Evolutionary conservation across 2,329 filamentous ascomycete species (phyloP).

Genomic region (Diaporthe citriasiana): DNA sequence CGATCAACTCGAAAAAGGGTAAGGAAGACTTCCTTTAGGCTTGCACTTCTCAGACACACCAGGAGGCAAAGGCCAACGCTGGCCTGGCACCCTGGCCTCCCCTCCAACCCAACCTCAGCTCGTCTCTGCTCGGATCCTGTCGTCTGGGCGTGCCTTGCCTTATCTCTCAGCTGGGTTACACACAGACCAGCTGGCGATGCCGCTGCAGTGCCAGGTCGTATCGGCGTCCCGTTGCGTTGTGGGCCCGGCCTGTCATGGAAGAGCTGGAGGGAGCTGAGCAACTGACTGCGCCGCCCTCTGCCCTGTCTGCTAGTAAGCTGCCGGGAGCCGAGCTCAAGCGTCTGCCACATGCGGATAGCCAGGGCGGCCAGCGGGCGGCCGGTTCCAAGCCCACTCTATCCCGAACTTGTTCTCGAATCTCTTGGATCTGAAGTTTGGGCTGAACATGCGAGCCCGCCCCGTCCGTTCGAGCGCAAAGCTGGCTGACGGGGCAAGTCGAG

Average conservation of each 20-base stretch:
- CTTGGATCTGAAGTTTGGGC: constrained; percentile 6
- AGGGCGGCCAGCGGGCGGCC: constrained; percentile 20
- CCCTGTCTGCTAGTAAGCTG: constrained; percentile 19
- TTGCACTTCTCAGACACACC: neutral
- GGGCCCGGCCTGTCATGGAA: constrained; percentile 17
- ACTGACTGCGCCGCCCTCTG: constrained; percentile 21
- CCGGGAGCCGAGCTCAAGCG: constrained; percentile 34
- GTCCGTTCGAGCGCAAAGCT: constrained; percentile 17
- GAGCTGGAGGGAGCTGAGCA: constrained; percentile 19
- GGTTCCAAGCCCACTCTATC: constrained; percentile 19
- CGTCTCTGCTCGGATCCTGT: constrained; percentile 23
- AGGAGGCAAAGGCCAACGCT: neutral
- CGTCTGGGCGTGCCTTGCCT: constrained; percentile 1
- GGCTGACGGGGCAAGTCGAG: neutral
- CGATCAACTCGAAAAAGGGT: constrained; percentile 1
- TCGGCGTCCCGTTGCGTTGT: constrained; percentile 3
- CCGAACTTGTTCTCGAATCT: constrained; percentile 35
- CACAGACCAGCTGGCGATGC: constrained; percentile 30
- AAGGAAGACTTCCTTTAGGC: neutral
- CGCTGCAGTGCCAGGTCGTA: constrained; percentile 24
- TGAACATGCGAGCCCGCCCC: neutral
- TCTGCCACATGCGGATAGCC: constrained; percentile 22
- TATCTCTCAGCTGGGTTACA: constrained; percentile 15
- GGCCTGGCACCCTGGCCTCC: neutral
- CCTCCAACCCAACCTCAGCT: neutral